Conservation (phyloP, 352 stramenopile species). For the Globisporangium cystogenes region DNA sequence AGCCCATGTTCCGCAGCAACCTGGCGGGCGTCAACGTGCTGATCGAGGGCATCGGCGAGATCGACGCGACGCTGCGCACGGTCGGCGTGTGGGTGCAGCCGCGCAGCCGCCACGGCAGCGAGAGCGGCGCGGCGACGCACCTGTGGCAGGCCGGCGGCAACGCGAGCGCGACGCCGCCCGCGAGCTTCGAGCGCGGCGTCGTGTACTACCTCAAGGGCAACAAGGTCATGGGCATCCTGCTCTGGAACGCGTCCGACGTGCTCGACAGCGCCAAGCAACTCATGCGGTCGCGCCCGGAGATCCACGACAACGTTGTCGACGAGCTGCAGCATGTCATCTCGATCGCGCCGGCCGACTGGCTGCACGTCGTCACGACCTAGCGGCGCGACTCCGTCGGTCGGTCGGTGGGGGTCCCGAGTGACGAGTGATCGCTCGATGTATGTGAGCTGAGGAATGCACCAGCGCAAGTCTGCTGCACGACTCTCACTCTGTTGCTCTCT, state of each 20-base stretch:
- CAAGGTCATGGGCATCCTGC: conserved; percentile 87
- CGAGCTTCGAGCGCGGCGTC: conserved; percentile 69
- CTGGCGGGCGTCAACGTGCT: conserved; percentile 64
- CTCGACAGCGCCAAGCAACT: conserved; percentile 83
- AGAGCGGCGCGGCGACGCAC: conserved; percentile 1
- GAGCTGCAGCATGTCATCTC: conserved; percentile 82
- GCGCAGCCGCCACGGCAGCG: conserved; percentile 11
- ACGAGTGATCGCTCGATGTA: too few relatives aligned
- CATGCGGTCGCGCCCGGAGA: conserved; percentile 62
- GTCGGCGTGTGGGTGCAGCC: conserved; percentile 83
- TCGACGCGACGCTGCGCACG: conserved; percentile 69
- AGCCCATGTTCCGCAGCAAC: conserved; percentile 85
- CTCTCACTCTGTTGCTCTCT: too few relatives aligned
- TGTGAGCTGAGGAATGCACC: not conserved
- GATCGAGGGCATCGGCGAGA: conserved; percentile 84
- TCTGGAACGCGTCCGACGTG: conserved; percentile 88
- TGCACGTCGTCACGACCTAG: conserved; percentile 58
- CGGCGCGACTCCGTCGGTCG: not conserved
- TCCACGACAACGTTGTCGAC: conserved; percentile 66
- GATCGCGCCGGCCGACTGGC: conserved; percentile 85
- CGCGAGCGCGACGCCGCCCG: conserved; percentile 12
- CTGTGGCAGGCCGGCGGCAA: not conserved
- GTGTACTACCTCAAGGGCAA: conserved; percentile 90
- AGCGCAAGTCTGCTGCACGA: too few relatives aligned
- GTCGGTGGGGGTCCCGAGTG: too few relatives aligned